These are phyloP conservation scores for Bisporella sp. DNA, from an alignment of 2,329 filamentous ascomycete genomes.

Conservation along the genomic window DNA sequence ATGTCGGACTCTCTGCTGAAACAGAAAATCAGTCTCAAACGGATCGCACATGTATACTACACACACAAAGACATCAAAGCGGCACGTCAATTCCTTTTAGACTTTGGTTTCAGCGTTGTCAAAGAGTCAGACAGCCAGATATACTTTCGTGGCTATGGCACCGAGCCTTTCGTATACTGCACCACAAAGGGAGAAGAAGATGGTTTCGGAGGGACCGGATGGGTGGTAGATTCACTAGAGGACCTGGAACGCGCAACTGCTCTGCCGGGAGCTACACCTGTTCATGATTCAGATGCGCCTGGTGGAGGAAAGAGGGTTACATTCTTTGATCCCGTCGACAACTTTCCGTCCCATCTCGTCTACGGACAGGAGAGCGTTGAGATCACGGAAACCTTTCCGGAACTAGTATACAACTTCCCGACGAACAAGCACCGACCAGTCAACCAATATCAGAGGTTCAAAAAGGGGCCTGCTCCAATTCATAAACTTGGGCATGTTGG, in stretches of 20 bases:
- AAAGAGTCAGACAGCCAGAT: slow-evolving; percentile 31
- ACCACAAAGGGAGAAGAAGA: slow-evolving; percentile 39
- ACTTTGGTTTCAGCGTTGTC: slow-evolving; percentile 17
- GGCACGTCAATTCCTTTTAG: slow-evolving; percentile 18
- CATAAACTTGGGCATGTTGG: slow-evolving; percentile 51
- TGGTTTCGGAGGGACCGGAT: slow-evolving; percentile 50
- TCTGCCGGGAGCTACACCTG: slow-evolving; percentile 38
- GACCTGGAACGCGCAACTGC: slow-evolving; percentile 45
- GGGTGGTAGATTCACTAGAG: slow-evolving; percentile 47
- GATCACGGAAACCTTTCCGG: slow-evolving; percentile 31
- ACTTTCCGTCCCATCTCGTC: slow-evolving; percentile 45
- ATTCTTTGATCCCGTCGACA: slow-evolving; percentile 31
- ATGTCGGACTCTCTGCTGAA: slow-evolving; percentile 10
- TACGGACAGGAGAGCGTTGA: slow-evolving; percentile 41
- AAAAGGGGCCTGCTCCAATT: slow-evolving; percentile 39
- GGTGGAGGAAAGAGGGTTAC: slow-evolving; percentile 44
- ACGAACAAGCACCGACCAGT: slow-evolving; percentile 40
- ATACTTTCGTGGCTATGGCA: slow-evolving; percentile 55
- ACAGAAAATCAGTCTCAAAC: slow-evolving; percentile 24
- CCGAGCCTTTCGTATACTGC: slow-evolving; percentile 52
- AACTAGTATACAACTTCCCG: slow-evolving; percentile 41
- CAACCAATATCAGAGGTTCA: slow-evolving; percentile 45
- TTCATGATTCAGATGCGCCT: slow-evolving; percentile 45
- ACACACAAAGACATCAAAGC: slow-evolving; percentile 16
- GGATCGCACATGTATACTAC: slow-evolving; percentile 22